Evolutionary conservation across 2,329 filamentous ascomycete species (phyloP).

Genomic region (Fusarium verrucosum): DNA sequence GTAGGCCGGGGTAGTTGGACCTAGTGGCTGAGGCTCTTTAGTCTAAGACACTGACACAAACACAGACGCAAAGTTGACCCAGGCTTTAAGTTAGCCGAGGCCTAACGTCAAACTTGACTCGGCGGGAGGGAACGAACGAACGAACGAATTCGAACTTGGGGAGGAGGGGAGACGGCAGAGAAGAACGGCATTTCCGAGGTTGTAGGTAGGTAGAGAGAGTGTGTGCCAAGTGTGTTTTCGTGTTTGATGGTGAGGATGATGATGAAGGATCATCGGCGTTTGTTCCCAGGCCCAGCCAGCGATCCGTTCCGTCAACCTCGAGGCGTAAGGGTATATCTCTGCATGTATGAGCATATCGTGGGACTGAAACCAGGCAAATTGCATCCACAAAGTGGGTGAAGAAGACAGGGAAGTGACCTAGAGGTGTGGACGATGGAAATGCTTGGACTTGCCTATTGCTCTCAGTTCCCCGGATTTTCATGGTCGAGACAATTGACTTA

Average conservation of each 20-base stretch:
- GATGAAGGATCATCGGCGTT: constrained; percentile 26
- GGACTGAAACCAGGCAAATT: background rate
- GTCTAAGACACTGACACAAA: background rate
- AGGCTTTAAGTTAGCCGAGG: constrained; percentile 22
- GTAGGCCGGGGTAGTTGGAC: constrained; percentile 17
- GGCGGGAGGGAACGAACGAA: background rate
- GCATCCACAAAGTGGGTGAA: constrained; percentile 29
- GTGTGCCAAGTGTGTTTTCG: background rate
- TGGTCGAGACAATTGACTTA: constrained; percentile 20
- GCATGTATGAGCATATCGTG: constrained; percentile 1
- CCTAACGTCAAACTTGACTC: constrained; percentile 4
- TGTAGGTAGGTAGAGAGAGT: background rate
- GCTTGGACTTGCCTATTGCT: constrained; percentile 23
- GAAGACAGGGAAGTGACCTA: background rate
- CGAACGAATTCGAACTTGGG: too few species aligned
- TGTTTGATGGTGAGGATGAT: constrained; percentile 3
- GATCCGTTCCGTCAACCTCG: constrained; percentile 23
- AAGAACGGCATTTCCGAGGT: constrained; percentile 1
- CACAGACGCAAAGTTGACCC: background rate
- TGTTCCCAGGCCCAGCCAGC: constrained; percentile 22
- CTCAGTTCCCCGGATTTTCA: constrained; percentile 37
- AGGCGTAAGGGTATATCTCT: background rate
- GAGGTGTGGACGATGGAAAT: constrained; percentile 23
- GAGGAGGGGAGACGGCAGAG: constrained; percentile 9
- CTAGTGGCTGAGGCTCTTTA: constrained; percentile 32